Evolutionary conservation across 306 rosid species (phyloP).

Genomic region (Cicer judaicum): DNA sequence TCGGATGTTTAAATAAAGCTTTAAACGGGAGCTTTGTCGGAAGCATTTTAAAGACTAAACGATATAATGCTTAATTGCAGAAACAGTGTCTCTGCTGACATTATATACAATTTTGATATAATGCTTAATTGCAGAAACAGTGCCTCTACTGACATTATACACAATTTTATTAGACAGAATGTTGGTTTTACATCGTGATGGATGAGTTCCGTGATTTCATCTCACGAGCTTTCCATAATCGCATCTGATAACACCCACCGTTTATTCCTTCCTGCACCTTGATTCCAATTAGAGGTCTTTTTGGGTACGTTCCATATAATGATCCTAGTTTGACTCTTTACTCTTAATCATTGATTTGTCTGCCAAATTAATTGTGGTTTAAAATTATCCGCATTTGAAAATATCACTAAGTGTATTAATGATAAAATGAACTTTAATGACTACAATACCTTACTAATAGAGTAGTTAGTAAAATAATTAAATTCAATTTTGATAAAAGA

Average conservation of each 20-base stretch:
- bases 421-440: neutral
- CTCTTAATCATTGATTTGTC: conserved; percentile 8
- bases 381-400: no score
- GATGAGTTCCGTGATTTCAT: neutral
- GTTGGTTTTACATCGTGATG: neutral
- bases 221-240: conserved; percentile 12
- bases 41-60: neutral
- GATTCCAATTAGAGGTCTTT: neutral
- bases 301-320: conserved; percentile 4
- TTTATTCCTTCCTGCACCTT: neutral
- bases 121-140: conserved; percentile 22
- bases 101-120: neutral
- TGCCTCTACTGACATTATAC: neutral
- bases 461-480: neutral
- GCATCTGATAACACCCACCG: conserved; percentile 1
- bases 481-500: neutral
- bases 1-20: neutral
- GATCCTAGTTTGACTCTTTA: conserved; percentile 12
- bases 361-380: no score
- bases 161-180: neutral
- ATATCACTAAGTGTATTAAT: neutral
- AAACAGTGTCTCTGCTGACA: neutral
- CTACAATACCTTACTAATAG: neutral
- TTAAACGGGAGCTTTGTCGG: conserved; percentile 12
- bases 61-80: conserved; percentile 18